A percentile compares a stretch with the other conserved stretches of the same genome.
These are phyloP conservation scores for Sporisorium sorghi DNA, from an alignment of 1,284 basidiomycete genomes.

Conservation along the genomic window DNA sequence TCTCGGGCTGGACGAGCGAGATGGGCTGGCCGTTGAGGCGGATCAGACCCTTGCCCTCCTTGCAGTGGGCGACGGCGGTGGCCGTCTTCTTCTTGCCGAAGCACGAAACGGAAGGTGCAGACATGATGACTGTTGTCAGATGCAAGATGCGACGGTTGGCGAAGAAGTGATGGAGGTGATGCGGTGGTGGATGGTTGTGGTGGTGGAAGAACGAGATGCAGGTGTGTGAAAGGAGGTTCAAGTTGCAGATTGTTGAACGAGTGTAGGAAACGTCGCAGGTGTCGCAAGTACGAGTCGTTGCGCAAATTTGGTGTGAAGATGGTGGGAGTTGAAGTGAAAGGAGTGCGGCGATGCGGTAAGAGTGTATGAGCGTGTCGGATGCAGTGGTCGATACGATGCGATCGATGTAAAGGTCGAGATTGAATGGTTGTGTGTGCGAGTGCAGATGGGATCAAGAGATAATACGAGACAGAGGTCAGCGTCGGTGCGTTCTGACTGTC, in stretches of 20 bases:
- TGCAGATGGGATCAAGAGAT: neutral
- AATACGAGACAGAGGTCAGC: slow-evolving; percentile 28
- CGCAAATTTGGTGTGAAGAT: neutral
- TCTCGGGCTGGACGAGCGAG: slow-evolving; percentile 86
- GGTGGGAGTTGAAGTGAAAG: neutral
- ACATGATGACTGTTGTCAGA: slow-evolving; percentile 51
- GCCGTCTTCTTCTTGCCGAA: slow-evolving; percentile 71
- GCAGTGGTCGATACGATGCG: slow-evolving; percentile 15
- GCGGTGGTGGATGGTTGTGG: slow-evolving; percentile 2
- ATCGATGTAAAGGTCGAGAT: neutral
- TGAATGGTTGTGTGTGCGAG: neutral
- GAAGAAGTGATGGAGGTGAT: neutral
- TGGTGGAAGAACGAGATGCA: slow-evolving; percentile 4
- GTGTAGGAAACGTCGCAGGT: slow-evolving; percentile 3
- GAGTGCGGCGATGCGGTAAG: slow-evolving; percentile 5
- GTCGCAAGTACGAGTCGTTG: neutral
- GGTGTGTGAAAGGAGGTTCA: neutral
- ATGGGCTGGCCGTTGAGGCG: slow-evolving; percentile 98
- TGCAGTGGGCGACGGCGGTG: slow-evolving; percentile 65
- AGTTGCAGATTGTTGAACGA: slow-evolving; percentile 8
- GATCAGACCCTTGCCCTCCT: slow-evolving; percentile 95
- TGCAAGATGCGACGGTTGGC: slow-evolving; percentile 4
- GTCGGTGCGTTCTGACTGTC: slow-evolving; percentile 7
- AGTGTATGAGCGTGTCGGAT: slow-evolving; percentile 5
- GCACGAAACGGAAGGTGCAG: slow-evolving; percentile 69